Percentiles rank a stretch among this genome's conserved stretches.
phyloP scores from a whole-genome alignment of 2,329 filamentous ascomycete genomes.

The Neonectria magnoliae region DNA sequence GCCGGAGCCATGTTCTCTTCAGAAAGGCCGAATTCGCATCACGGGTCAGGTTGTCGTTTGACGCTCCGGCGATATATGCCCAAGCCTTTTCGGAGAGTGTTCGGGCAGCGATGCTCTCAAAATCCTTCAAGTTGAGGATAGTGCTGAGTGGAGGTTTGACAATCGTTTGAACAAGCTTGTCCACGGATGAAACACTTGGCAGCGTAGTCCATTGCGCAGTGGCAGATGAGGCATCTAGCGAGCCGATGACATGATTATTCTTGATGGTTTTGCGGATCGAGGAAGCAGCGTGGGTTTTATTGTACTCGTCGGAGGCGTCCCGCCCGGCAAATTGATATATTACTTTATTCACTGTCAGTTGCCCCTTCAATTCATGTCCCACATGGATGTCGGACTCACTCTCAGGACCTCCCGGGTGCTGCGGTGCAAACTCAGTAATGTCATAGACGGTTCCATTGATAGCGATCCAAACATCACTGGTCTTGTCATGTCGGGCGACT shows the following conservation, averaged over 20 bases:
- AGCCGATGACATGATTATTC: too few relatives aligned
- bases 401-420: slow-evolving; percentile 37
- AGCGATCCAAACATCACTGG: slow-evolving; percentile 70
- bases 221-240: too few relatives aligned
- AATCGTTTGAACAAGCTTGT: background rate
- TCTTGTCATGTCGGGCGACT: slow-evolving; percentile 56
- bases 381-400: slow-evolving; percentile 3
- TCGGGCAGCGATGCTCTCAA: slow-evolving; percentile 33
- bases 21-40: slow-evolving; percentile 34
- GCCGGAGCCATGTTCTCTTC: slow-evolving; percentile 39
- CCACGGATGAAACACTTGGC: background rate
- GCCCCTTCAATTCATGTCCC: rapidly evolving
- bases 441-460: slow-evolving; percentile 75
- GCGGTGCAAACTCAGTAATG: slow-evolving; percentile 41
- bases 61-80: slow-evolving; percentile 39
- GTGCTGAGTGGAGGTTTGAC: slow-evolving; percentile 20
- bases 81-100: slow-evolving; percentile 33
- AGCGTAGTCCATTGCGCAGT: background rate
- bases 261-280: slow-evolving; percentile 34
- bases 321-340: slow-evolving; percentile 40
- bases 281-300: slow-evolving; percentile 34
- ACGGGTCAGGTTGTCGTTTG: slow-evolving; percentile 40
- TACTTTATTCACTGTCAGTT: slow-evolving; percentile 21
- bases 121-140: slow-evolving; percentile 41
- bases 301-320: slow-evolving; percentile 40